A percentile compares a stretch with the other conserved stretches of the same genome.
Conservation (phyloP, 192 early-diverging fungal species). For the Phycomyces nitens region DNA sequence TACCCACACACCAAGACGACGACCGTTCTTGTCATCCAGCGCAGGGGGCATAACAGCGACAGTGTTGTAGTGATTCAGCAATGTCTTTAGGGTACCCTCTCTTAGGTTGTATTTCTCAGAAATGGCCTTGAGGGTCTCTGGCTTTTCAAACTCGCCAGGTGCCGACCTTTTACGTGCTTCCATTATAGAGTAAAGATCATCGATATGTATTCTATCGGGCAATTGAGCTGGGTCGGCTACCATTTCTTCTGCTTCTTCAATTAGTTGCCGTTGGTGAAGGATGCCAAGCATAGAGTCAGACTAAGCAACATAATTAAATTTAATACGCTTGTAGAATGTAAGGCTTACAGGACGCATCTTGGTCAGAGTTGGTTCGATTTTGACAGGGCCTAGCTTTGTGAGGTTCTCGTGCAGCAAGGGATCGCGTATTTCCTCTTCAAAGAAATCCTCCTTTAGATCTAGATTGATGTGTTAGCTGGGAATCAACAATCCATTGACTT, state of each 20-base stretch:
- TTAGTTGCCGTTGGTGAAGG: constrained; percentile 4
- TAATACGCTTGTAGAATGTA: not conserved
- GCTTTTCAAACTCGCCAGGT: constrained; percentile 14
- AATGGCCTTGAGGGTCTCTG: constrained; percentile 7
- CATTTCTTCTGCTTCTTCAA: constrained; percentile 11
- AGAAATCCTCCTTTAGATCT: constrained; percentile 7
- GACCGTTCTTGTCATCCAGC: constrained; percentile 14
- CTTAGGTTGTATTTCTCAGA: constrained; percentile 10
- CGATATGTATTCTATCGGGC: constrained; percentile 3
- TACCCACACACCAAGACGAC: constrained; percentile 15
- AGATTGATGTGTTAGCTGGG: not conserved
- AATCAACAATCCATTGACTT: not conserved
- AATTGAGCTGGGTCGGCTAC: not conserved
- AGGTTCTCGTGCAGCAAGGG: constrained; percentile 10
- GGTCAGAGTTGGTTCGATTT: constrained; percentile 15
- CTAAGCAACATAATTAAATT: not conserved
- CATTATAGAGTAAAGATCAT: constrained; percentile 13
- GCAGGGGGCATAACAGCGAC: constrained; percentile 20
- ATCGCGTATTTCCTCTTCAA: constrained; percentile 12
- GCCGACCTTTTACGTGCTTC: constrained; percentile 14
- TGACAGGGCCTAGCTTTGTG: constrained; percentile 13
- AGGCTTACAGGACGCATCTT: constrained; percentile 20
- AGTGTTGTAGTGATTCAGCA: constrained; percentile 16
- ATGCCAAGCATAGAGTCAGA: constrained; percentile 26
- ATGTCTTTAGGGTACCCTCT: not conserved